These are phyloP conservation scores for Scheffersomyces lignosus DNA, from an alignment of 805 yeast genomes.

Conservation along the genomic window DNA sequence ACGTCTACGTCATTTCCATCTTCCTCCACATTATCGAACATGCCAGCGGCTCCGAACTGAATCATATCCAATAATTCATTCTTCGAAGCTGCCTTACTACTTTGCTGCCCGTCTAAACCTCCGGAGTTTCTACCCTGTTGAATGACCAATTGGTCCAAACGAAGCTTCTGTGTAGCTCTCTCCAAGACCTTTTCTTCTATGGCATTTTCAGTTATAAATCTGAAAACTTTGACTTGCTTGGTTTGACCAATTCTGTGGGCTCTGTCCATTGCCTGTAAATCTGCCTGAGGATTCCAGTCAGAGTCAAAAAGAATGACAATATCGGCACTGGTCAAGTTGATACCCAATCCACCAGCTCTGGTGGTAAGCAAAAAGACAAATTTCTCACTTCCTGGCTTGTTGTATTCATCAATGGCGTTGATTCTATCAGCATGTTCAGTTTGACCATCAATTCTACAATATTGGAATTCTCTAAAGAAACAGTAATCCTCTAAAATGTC, in stretches of 20 bases:
- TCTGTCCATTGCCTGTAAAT: conserved; percentile 86
- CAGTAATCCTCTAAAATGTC: conserved; percentile 83
- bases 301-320: conserved; percentile 74
- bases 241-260: conserved; percentile 89
- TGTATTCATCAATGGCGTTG: conserved; percentile 74
- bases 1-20: conserved; percentile 52
- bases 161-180: conserved; percentile 75
- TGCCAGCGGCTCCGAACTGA: conserved; percentile 76
- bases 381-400: conserved; percentile 69
- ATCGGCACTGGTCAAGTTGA: conserved; percentile 79
- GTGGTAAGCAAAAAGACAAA: conserved; percentile 78
- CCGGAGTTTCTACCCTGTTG: conserved; percentile 63
- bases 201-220: conserved; percentile 79
- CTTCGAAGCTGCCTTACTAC: conserved; percentile 49
- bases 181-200: conserved; percentile 82
- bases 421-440: conserved; percentile 79
- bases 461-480: conserved; percentile 63
- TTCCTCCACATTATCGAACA: conserved; percentile 39
- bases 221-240: conserved; percentile 76
- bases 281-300: conserved; percentile 91
- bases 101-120: conserved; percentile 32
- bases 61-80: conserved; percentile 80
- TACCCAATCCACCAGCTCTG: conserved; percentile 90
- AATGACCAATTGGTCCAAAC: conserved; percentile 79
- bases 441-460: conserved; percentile 82